Evolutionary conservation across 495 filamentous ascomycete genomes (phyloP).

Genomic region (Podospora didyma): DNA sequence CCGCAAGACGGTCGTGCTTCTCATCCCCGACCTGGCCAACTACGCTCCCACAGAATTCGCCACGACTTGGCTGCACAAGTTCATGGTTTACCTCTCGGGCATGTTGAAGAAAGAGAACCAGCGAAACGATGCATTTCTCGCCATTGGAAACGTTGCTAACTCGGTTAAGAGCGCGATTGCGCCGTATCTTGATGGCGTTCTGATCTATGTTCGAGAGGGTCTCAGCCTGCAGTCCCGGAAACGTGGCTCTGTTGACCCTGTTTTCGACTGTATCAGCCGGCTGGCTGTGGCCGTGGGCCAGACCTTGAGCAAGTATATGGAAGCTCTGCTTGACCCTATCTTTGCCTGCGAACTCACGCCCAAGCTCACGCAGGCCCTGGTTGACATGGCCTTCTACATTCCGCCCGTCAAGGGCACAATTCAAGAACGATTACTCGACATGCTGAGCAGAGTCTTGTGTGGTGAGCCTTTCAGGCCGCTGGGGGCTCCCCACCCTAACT

Average conservation of each 20-base stretch:
- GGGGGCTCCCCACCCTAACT: constrained; percentile 68
- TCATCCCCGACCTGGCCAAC: constrained; percentile 88
- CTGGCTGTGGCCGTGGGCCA: constrained; percentile 92
- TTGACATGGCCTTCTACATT: constrained; percentile 98
- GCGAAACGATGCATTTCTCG: constrained; percentile 85
- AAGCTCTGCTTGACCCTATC: constrained; percentile 89
- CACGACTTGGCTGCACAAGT: constrained; percentile 78
- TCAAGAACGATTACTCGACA: constrained; percentile 88
- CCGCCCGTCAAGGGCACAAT: constrained; percentile 89
- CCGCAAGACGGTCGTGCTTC: constrained; percentile 76
- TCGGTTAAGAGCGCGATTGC: constrained; percentile 88
- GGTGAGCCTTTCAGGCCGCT: constrained; percentile 87
- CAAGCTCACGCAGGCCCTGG: constrained; percentile 87
- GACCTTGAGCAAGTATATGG: constrained; percentile 96
- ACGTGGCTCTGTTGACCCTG: constrained; percentile 77
- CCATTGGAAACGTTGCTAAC: constrained; percentile 94
- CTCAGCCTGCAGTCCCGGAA: constrained; percentile 74
- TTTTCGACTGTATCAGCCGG: constrained; percentile 97
- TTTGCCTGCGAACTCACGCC: constrained; percentile 93
- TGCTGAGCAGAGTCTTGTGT: constrained; percentile 90
- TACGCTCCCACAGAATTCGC: constrained; percentile 88
- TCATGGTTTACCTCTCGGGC: constrained; percentile 92
- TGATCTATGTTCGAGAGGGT: constrained; percentile 87
- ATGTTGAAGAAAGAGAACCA: constrained; percentile 97
- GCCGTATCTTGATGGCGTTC: constrained; percentile 90